phyloP scores from a whole-genome alignment of 1,284 basidiomycete genomes.

The Phellinidium pouzarii region DNA sequence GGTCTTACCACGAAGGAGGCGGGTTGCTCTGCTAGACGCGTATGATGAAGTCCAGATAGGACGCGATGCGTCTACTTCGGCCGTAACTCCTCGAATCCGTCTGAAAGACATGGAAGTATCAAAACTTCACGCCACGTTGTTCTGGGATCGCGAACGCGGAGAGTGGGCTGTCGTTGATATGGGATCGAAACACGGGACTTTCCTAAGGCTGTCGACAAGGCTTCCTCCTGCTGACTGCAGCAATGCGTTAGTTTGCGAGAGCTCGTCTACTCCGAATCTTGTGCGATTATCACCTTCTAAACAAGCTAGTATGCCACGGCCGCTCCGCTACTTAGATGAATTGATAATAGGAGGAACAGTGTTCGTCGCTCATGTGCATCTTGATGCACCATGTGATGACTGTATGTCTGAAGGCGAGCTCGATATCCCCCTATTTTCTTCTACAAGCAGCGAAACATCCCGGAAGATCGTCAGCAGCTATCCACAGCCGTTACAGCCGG shows the following conservation, averaged over 20 bases:
- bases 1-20: conserved; percentile 44
- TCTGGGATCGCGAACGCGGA: conserved; percentile 51
- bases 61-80: conserved; percentile 49
- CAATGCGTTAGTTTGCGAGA: not conserved
- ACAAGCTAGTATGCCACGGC: conserved; percentile 58
- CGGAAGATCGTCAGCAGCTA: not conserved
- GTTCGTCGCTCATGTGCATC: conserved; percentile 64
- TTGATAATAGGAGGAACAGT: conserved; percentile 62
- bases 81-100: conserved; percentile 53
- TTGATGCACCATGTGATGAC: conserved; percentile 49
- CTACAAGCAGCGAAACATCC: not conserved
- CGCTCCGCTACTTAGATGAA: conserved; percentile 53
- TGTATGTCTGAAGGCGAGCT: conserved; percentile 45
- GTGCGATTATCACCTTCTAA: conserved; percentile 54
- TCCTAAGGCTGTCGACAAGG: conserved; percentile 30
- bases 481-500: not conserved
- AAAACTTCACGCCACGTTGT: conserved; percentile 68
- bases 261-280: conserved; percentile 16
- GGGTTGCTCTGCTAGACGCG: conserved; percentile 54
- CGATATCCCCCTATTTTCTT: conserved; percentile 55
- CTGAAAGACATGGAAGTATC: conserved; percentile 78
- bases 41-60: conserved; percentile 64
- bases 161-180: conserved; percentile 73
- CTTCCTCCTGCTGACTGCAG: not conserved
- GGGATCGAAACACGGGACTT: conserved; percentile 78